Evolutionary conservation across 768 basidiomycete genomes (phyloP).

Genomic region (Hypsizygus marmoreus): DNA sequence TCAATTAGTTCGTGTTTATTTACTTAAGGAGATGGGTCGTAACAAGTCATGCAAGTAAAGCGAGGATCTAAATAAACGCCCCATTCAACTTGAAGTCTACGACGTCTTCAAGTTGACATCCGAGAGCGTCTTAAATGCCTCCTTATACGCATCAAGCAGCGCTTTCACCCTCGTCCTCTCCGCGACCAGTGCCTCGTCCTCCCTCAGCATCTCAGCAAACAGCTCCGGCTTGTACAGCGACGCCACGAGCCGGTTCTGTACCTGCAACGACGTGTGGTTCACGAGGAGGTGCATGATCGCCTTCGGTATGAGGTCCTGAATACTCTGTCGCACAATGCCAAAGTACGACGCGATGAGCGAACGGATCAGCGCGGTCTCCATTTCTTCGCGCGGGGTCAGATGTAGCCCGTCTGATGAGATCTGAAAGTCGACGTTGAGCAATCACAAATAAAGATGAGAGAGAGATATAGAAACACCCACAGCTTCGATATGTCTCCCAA

Average conservation of each 20-base stretch:
- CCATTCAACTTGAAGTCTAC: constrained; percentile 24
- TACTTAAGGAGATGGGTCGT: too few species aligned
- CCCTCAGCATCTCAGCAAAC: constrained; percentile 87
- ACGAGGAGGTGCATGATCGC: constrained; percentile 98
- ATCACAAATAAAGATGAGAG: constrained; percentile 5
- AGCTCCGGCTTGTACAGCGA: constrained; percentile 93
- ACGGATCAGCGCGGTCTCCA: constrained; percentile 95
- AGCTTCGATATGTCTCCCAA: constrained; percentile 96
- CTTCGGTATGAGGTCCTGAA: constrained; percentile 96
- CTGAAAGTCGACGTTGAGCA: constrained; percentile 10
- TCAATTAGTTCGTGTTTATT: too few species aligned
- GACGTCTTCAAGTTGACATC: constrained; percentile 78
- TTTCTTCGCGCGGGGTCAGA: constrained; percentile 84
- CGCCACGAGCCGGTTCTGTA: constrained; percentile 96
- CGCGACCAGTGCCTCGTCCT: constrained; percentile 93
- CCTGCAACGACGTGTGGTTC: constrained; percentile 93
- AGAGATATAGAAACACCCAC: constrained; percentile 50
- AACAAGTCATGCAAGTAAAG: too few species aligned
- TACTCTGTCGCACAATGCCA: constrained; percentile 92
- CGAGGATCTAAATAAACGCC: not conserved
- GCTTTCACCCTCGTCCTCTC: constrained; percentile 94
- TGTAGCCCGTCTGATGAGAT: constrained; percentile 58
- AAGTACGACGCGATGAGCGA: constrained; percentile 96
- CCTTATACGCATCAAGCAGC: constrained; percentile 93
- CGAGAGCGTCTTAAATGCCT: constrained; percentile 84